Conservation (phyloP, 1,139 yeast species). For the Taphrina flavorubra region DNA sequence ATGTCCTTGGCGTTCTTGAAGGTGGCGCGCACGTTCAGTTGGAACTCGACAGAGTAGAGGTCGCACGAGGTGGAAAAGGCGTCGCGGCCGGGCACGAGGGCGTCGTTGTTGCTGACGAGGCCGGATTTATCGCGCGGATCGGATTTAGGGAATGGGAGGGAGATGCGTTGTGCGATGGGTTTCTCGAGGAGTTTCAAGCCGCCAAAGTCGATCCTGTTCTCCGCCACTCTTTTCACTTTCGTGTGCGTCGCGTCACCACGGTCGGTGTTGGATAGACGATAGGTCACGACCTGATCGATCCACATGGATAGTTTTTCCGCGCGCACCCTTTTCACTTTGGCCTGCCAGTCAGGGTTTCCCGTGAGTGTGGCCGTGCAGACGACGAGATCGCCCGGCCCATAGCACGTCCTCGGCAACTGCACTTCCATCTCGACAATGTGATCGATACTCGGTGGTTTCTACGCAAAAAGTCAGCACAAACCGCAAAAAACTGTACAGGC, state of each 20-base stretch:
- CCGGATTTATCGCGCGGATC: constrained; percentile 30
- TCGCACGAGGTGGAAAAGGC: constrained; percentile 23
- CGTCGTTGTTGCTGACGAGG: constrained; percentile 16
- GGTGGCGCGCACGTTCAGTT: constrained; percentile 21
- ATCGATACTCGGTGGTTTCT: constrained; percentile 28
- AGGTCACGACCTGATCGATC: constrained; percentile 31
- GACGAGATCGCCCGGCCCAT: constrained; percentile 41
- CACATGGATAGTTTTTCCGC: constrained; percentile 22
- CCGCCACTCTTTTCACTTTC: constrained; percentile 25
- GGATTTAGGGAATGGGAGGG: constrained; percentile 15
- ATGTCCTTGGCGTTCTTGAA: constrained; percentile 40
- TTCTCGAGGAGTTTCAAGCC: constrained; percentile 28
- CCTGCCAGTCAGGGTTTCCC: constrained; percentile 40
- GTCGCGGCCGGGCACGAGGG: constrained; percentile 17
- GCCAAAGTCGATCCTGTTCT: constrained; percentile 20
- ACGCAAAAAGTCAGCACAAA: neutral
- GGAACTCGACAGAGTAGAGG: constrained; percentile 28
- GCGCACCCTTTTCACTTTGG: constrained; percentile 37
- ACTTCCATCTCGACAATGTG: constrained; percentile 41
- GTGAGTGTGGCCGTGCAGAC: constrained; percentile 33
- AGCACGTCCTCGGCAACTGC: constrained; percentile 36
- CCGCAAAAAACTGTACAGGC: neutral
- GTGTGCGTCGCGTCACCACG: constrained; percentile 7
- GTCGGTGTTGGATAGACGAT: constrained; percentile 4
- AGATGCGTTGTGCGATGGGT: constrained; percentile 21